Evolutionary conservation across 2,329 filamentous ascomycete genomes (phyloP), one percentile per base, ranked within the genome.

Genomic region (Ampelomyces quisqualis): DNA sequence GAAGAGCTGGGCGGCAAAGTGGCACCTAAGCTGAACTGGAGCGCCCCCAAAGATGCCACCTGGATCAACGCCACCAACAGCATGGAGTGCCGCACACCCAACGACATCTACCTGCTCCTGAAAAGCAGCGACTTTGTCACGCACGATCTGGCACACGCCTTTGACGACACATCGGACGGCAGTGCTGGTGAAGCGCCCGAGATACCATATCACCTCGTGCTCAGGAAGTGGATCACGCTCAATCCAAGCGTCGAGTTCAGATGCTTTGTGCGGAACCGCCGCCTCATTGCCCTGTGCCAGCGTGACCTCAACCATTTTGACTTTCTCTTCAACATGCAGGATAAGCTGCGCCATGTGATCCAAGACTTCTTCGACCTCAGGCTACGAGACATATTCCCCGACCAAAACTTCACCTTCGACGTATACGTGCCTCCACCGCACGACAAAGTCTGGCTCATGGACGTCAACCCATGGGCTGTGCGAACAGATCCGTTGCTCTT

Each of bases 21-120:
- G 7, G 84, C 86, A 2, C 93, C 93, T 1, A 98, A 98, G 70
- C 74, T 98, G 32, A 97, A 97, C 73, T 98, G 93, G 93, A 96
- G 90, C 5, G 85, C 90, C 3, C 93, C 93, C 3, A 95, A 96
- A 68, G 93, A 98, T 64, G 93, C 93, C 7, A 88, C 87, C 15
- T 96, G 90, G 86, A 96, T 98, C 68, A 70, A 84, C 70, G 71
- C 79, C 65, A 91, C 77, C 70, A 98, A 98, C 69, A 94, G 88
- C 32, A 86, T 96, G 72, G 89, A 95, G 68, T 98, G 93, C 70
- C 84, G 82, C 3, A 83, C 82, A 1, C 82, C 93, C 2, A 94
- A 93, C 65, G 93, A 98, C 60, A 81, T 98, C 30, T 98, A 97
- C 63, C 78, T 97, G 11, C 78, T 98, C 1, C 78, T 98, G 10